Evolutionary conservation across 331 rosid species (phyloP).

Genomic region (Stylosanthes scabra): DNA sequence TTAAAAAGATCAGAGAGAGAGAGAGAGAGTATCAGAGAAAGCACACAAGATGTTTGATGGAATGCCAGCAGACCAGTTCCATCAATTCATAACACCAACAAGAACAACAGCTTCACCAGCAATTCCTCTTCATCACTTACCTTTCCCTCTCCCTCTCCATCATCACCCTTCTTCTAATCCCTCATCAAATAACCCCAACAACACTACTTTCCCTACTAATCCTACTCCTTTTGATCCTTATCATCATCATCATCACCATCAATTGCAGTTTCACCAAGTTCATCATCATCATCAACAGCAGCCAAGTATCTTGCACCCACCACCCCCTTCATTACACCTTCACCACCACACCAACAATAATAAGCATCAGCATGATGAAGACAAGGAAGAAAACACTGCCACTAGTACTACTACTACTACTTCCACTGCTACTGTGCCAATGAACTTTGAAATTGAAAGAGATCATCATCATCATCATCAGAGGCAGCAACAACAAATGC

Average conservation of each 20-base stretch:
- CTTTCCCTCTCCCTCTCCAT: conserved; percentile 57
- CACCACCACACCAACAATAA: conserved; percentile 4
- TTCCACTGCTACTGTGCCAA: conserved; percentile 16
- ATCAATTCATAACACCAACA: conserved; percentile 83
- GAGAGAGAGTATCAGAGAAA: neutral
- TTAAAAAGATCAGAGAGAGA: conserved; percentile 24
- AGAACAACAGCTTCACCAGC: conserved; percentile 51
- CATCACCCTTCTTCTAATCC: conserved; percentile 36
- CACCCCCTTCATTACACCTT: neutral
- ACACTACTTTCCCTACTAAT: conserved; percentile 37
- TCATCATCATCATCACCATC: conserved; percentile 52
- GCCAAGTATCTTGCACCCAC: neutral
- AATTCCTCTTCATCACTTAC: conserved; percentile 57
- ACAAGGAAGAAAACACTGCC: conserved; percentile 30
- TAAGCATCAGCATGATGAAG: conserved; percentile 16
- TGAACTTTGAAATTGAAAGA: conserved; percentile 50
- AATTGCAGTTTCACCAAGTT: conserved; percentile 49
- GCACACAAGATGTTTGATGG: conserved; percentile 81
- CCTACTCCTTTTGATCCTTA: conserved; percentile 58
- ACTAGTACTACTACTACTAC: too few species aligned
- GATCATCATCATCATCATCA: conserved; percentile 32
- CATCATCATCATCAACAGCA: conserved; percentile 47
- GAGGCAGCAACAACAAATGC: conserved; percentile 17
- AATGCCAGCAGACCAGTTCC: conserved; percentile 85
- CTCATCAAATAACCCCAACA: neutral